Percentiles rank a stretch among this genome's conserved stretches.
phyloP scores from a whole-genome alignment of 2,329 filamentous ascomycete species.

The Thermothelomyces thermophilus region DNA sequence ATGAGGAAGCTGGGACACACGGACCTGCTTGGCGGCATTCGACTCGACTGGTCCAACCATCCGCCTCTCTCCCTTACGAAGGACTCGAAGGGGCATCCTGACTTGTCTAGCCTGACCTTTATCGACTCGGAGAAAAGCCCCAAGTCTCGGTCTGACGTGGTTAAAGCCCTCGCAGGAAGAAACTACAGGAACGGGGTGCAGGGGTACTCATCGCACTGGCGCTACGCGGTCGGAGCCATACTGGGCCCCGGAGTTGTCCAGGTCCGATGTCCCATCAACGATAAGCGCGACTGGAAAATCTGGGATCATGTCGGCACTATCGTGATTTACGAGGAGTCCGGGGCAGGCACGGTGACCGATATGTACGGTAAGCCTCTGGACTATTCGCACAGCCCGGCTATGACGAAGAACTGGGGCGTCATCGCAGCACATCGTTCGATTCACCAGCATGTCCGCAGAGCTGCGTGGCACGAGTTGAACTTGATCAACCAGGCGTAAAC shows the following conservation, averaged over 20 bases:
- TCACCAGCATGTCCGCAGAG: background rate
- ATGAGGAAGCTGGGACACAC: background rate
- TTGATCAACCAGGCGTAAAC: no score
- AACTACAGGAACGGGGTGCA: background rate
- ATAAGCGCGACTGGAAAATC: conserved; percentile 10
- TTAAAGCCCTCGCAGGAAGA: background rate
- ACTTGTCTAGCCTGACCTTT: background rate
- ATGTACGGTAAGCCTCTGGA: background rate
- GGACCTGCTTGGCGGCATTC: background rate
- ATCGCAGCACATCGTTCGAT: background rate
- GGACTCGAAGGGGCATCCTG: no score
- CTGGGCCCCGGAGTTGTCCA: conserved; percentile 18
- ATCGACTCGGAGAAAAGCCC: background rate
- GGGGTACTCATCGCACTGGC: conserved; percentile 22
- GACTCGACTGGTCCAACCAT: background rate
- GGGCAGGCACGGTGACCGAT: conserved; percentile 19
- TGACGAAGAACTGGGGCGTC: background rate
- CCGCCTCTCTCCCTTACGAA: background rate
- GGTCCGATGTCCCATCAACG: conserved; percentile 13
- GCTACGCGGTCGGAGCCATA: conserved; percentile 20
- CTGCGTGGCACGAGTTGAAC: no score
- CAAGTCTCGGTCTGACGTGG: background rate
- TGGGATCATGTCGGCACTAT: conserved; percentile 24
- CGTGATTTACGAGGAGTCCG: conserved; percentile 23
- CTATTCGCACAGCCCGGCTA: background rate